Conservation (phyloP, 192 early-diverging fungal species). For the Backusella luteola region DNA sequence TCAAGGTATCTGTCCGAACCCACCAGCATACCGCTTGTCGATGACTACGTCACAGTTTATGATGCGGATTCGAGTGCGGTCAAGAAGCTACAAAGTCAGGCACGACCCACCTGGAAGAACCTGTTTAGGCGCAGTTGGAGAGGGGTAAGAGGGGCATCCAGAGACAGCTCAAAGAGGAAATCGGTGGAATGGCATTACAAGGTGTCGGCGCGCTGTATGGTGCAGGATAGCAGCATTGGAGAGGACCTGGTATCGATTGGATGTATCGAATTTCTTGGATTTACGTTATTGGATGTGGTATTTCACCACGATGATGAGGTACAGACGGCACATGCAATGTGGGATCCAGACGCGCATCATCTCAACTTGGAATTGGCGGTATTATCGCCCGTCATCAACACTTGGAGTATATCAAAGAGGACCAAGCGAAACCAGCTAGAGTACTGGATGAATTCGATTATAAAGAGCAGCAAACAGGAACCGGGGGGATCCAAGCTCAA, state of each 20-base stretch:
- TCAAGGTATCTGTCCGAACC: neutral
- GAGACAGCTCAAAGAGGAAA: neutral
- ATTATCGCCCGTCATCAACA: constrained; percentile 1
- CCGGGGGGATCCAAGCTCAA: neutral
- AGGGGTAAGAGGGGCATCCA: neutral
- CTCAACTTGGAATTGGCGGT: neutral
- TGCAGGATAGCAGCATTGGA: neutral
- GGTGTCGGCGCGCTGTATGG: neutral
- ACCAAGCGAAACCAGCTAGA: neutral
- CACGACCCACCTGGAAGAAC: constrained; percentile 1
- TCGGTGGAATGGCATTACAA: constrained; percentile 9
- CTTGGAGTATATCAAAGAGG: neutral
- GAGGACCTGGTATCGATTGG: neutral
- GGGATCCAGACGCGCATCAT: neutral
- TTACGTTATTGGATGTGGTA: neutral
- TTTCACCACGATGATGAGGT: neutral
- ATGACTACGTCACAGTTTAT: neutral
- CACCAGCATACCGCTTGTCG: neutral
- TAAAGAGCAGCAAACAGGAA: neutral
- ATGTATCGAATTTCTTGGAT: neutral
- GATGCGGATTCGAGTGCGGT: neutral
- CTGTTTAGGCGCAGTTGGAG: constrained; percentile 5
- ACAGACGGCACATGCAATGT: neutral
- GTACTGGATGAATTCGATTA: neutral
- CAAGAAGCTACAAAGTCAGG: neutral